Evolutionary conservation across 2,329 filamentous ascomycete species (phyloP), one percentile per base, ranked within the genome.

Genomic region (Trichophyton schoenleinii): DNA sequence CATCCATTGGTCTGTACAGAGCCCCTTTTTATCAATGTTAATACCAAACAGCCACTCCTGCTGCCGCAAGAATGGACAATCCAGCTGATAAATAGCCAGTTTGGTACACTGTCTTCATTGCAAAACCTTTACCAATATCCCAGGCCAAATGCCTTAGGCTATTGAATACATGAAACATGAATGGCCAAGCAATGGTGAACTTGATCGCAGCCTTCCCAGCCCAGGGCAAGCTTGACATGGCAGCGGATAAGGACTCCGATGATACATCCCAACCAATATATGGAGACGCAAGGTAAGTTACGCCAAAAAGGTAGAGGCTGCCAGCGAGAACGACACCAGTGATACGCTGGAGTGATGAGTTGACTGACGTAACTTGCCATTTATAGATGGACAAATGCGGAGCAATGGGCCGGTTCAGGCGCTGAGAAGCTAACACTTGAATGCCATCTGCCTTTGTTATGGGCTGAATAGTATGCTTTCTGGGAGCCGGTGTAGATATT

Each of bases 351-450:
- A 89, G 81, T 62, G 80, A 84, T 67, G 85, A 86, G 67, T 81
- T 80, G 74, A 89, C 86, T 86, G 86, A 95, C 68, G 89, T 94
- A 77, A 96, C 88, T 75, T 89, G 85, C 63, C 86, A 83, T 75
- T 84, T 82, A 84, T 96, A 96, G 82, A 95, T 91, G 70, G 78
- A 73, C 65, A 96, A 83, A 73, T 96, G 90, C 61, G 91, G 91
- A 42, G 89, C 82, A 68, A 95, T 81, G 72, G 91, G 91, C 57
- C 91, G 91, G 70, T 81, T 76, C 59, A 87, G 81, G 70, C 91
- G 91, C 80, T 96, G 91, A 70, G 83, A 79, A 69, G 83, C 86
- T 71, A 96, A 88, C 75, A 95, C 22, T 18, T 61, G 38, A 9
- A 46, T 62, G 22, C 31, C 53, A 31, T 61, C 46, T 60, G 57